Evolutionary conservation across 352 stramenopile species (phyloP).

Genomic region (Globisporangium rhizosaccharum): DNA sequence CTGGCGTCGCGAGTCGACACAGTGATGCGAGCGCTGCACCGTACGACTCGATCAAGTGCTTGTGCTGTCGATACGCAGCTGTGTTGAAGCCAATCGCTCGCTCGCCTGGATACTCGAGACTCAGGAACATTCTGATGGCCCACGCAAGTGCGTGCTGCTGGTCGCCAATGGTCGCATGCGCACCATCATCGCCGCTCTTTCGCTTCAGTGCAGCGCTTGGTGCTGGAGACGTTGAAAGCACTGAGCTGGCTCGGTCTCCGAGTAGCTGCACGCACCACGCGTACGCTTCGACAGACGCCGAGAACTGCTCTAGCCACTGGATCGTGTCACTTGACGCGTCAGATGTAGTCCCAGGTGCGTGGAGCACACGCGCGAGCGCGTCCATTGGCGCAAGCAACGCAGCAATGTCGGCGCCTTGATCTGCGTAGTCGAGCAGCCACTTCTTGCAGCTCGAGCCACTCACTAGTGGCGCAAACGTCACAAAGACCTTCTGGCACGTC

Average conservation of each 20-base stretch:
- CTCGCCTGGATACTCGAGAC: conserved; percentile 12
- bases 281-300: conserved; percentile 52
- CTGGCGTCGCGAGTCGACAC: conserved; percentile 6
- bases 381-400: conserved; percentile 41
- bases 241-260: conserved; percentile 19
- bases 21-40: conserved; percentile 9
- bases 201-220: conserved; percentile 21
- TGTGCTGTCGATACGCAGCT: conserved; percentile 2
- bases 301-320: conserved; percentile 63
- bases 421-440: conserved; percentile 49
- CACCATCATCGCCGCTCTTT: conserved; percentile 17
- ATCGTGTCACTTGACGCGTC: conserved; percentile 17
- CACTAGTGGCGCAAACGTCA: conserved; percentile 39
- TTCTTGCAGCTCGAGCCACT: conserved; percentile 28
- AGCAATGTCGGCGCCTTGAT: conserved; percentile 13
- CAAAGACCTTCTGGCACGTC: conserved; percentile 37
- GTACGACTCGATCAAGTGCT: conserved; percentile 13
- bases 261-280: conserved; percentile 49
- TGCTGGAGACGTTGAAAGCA: conserved; percentile 11
- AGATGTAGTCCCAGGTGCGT: not conserved
- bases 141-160: conserved; percentile 25
- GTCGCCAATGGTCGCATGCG: not conserved
- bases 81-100: not conserved
- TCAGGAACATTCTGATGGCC: conserved; percentile 32
- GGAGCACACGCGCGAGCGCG: conserved; percentile 25